A percentile compares a stretch with the other conserved stretches of the same genome.
These are phyloP conservation scores for Dipteronia sinensis DNA, from an alignment of 345 rosid species.

Conservation along the genomic window DNA sequence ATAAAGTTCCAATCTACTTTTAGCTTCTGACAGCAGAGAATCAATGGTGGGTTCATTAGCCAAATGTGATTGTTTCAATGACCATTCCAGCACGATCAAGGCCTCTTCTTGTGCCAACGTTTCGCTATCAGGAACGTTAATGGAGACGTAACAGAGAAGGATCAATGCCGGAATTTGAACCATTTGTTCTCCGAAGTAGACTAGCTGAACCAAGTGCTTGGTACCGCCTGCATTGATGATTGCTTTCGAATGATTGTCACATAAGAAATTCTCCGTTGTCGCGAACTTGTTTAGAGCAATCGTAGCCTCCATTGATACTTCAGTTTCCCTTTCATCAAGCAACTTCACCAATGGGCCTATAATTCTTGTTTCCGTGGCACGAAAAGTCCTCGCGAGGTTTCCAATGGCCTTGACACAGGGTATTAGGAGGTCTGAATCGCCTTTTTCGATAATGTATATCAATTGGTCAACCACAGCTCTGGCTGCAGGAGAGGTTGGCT, in stretches of 20 bases:
- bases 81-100: slow-evolving; percentile 73
- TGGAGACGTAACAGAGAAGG: slow-evolving; percentile 51
- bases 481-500: slow-evolving; percentile 75
- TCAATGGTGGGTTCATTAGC: slow-evolving; percentile 43
- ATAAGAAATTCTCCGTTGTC: slow-evolving; percentile 56
- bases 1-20: slow-evolving; percentile 65
- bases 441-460: slow-evolving; percentile 49
- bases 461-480: slow-evolving; percentile 71
- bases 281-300: slow-evolving; percentile 66
- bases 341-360: slow-evolving; percentile 67
- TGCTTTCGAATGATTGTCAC: slow-evolving; percentile 57
- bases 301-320: slow-evolving; percentile 56
- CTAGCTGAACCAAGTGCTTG: slow-evolving; percentile 60
- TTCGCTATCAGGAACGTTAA: slow-evolving; percentile 62
- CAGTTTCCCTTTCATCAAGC: slow-evolving; percentile 65
- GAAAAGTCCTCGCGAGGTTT: slow-evolving; percentile 76
- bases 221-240: slow-evolving; percentile 61
- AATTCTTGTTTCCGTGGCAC: slow-evolving; percentile 66
- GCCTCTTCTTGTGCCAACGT: slow-evolving; percentile 71
- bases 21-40: slow-evolving; percentile 62
- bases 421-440: slow-evolving; percentile 48
- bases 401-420: slow-evolving; percentile 68
- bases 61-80: slow-evolving; percentile 67
- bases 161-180: slow-evolving; percentile 59
- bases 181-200: slow-evolving; percentile 66